Evolutionary conservation across 768 basidiomycete species (phyloP), one percentile per base, ranked within the genome.

Genomic region (Lentinula detonsa): DNA sequence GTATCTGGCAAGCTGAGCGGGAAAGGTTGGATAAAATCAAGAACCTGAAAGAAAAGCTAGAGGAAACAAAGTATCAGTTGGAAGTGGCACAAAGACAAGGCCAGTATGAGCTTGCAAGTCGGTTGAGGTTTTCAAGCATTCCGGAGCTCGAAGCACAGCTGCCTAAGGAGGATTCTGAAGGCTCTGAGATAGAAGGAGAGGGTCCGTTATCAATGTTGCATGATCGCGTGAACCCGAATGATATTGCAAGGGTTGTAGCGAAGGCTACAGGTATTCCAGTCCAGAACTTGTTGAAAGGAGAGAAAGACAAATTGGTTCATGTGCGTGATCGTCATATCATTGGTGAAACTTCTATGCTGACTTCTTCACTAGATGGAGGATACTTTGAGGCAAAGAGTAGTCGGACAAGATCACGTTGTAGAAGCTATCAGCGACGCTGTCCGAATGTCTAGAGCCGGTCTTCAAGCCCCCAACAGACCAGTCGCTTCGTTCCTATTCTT

Each of bases 321-420:
- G 92, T 93, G 65, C 59, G 88, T 80, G 16, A 3, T 66, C 57
- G 7, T 52, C 35, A 39, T 48, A 46, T 37, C 39, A 43, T 16
- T 4, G 39, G 16, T 34, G 21, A 51, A 21, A 18, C 2, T 53
- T 28, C 61, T 33, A 65, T 62, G 34, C 56, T 37, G 16, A 28
- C 10, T 61, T 13, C 49, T 10, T 50, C 37, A 50, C 3, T 66
- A 93, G 90, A 97, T 98, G 94, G 95, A 98, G 71, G 88, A 91
- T 37, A 75, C 80, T 0, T 79, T 98, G 15, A 76, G 77, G 31
- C 71, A 81, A 59, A 83, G 91, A 0, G 90, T 98, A 7, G 88
- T 98, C 3, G 95, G 96, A 1, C 96, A 98, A 70, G 88, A 93
- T 61, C 87, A 94, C 65, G 90, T 93, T n/a, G 81, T 98, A 33